Evolutionary conservation across 441 rosid species (phyloP).

Genomic region (Populus hybrid): DNA sequence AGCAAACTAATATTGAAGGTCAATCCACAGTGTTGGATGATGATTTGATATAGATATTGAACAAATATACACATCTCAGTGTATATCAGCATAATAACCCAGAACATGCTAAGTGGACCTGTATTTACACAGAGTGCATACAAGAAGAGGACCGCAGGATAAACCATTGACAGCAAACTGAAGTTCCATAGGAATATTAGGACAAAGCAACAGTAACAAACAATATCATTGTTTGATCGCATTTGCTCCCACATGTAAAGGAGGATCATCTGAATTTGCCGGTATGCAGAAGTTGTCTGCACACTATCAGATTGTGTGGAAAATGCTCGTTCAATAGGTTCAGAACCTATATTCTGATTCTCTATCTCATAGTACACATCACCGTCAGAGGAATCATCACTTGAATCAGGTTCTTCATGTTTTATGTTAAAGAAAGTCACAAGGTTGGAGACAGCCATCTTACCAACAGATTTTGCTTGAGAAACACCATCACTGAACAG

Average conservation of each 20-base stretch:
- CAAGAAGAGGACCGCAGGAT: constrained; percentile 82
- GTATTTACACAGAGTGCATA: constrained; percentile 87
- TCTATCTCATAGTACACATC: constrained; percentile 76
- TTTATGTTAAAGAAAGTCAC: constrained; percentile 74
- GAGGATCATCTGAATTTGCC: constrained; percentile 83
- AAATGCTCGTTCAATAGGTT: constrained; percentile 46
- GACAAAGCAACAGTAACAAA: constrained; percentile 90
- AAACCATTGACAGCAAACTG: constrained; percentile 91
- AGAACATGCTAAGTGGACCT: constrained; percentile 82
- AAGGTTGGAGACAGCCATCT: constrained; percentile 79
- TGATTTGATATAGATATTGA: constrained; percentile 88
- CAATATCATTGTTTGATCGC: constrained; percentile 85
- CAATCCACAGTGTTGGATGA: constrained; percentile 86
- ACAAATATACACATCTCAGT: constrained; percentile 76
- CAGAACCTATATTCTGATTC: constrained; percentile 51
- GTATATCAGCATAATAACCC: constrained; percentile 88
- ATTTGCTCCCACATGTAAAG: constrained; percentile 89
- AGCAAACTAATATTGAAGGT: constrained; percentile 54
- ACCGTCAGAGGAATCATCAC: constrained; percentile 58
- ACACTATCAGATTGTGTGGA: constrained; percentile 79
- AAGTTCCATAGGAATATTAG: constrained; percentile 90
- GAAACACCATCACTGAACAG: constrained; percentile 89
- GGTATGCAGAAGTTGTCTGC: constrained; percentile 47
- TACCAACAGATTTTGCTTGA: constrained; percentile 86
- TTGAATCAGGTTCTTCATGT: constrained; percentile 58